These are phyloP conservation scores for Agaricales sp. DNA, from an alignment of 1,284 basidiomycete species.

Conservation along the genomic window DNA sequence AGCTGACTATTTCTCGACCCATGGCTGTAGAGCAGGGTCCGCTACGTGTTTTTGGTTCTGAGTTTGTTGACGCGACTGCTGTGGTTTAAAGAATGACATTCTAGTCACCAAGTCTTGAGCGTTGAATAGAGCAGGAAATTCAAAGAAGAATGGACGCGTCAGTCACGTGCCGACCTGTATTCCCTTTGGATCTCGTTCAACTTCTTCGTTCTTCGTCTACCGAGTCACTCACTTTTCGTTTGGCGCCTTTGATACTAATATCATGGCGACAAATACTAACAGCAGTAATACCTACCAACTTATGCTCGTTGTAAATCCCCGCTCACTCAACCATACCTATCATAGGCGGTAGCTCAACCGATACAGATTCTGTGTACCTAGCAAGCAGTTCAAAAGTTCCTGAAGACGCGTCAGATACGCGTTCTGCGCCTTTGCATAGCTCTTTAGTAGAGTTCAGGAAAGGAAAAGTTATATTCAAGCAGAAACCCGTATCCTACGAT, in stretches of 20 bases:
- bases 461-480: conserved; percentile 69
- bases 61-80: conserved; percentile 26
- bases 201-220: conserved; percentile 8
- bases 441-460: conserved; percentile 56
- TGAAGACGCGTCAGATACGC: not conserved
- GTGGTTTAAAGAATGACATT: conserved; percentile 57
- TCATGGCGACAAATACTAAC: conserved; percentile 19
- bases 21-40: conserved; percentile 74
- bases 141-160: conserved; percentile 14
- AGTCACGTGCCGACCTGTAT: conserved; percentile 16
- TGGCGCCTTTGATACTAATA: conserved; percentile 26
- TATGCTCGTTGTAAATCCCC: too few relatives aligned
- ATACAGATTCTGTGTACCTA: too few relatives aligned
- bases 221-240: too few relatives aligned
- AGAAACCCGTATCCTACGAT: conserved; percentile 67
- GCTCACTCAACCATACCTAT: too few relatives aligned
- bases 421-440: conserved; percentile 17
- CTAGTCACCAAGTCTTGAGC: too few relatives aligned
- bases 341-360: too few relatives aligned
- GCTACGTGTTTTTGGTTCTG: conserved; percentile 29
- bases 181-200: conserved; percentile 5
- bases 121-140: conserved; percentile 1
- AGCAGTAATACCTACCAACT: too few relatives aligned
- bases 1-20: conserved; percentile 95
- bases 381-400: not conserved